Conservation (phyloP, 2,329 filamentous ascomycete species). For the Sarocladium strictum region DNA sequence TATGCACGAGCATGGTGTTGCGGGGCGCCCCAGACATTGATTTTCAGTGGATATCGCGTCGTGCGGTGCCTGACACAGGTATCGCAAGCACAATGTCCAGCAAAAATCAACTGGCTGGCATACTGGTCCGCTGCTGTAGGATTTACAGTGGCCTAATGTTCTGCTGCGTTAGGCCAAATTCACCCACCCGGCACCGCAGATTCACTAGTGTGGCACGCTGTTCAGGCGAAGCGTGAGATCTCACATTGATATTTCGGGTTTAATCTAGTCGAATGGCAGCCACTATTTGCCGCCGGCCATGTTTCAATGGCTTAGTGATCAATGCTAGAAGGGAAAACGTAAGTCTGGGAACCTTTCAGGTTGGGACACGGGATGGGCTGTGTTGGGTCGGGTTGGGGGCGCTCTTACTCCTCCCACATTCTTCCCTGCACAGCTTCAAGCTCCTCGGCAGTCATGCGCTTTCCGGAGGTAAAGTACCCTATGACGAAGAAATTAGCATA, state of each 20-base stretch:
- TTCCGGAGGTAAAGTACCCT: slow-evolving; percentile 80
- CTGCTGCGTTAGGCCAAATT: not conserved
- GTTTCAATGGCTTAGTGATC: slow-evolving; percentile 30
- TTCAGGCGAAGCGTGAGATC: too few relatives aligned
- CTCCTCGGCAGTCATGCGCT: slow-evolving; percentile 83
- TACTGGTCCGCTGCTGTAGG: too few relatives aligned
- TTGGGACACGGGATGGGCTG: too few relatives aligned
- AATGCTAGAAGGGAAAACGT: slow-evolving; percentile 28
- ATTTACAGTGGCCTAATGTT: not conserved
- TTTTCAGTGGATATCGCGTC: not conserved
- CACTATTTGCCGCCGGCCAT: too few relatives aligned
- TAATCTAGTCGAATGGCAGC: too few relatives aligned
- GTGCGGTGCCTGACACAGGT: not conserved
- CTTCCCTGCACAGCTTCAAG: slow-evolving; percentile 80
- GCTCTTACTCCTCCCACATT: slow-evolving; percentile 81
- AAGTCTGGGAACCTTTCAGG: not conserved
- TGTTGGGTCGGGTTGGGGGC: too few relatives aligned
- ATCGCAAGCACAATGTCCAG: too few relatives aligned
- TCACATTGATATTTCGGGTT: not conserved
- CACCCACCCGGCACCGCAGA: not conserved
- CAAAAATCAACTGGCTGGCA: too few relatives aligned
- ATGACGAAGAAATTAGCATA: not conserved
- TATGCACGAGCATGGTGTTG: not conserved
- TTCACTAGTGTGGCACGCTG: too few relatives aligned
- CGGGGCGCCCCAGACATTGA: not conserved